These are phyloP conservation scores for Capsicum baccatum DNA, from an alignment of 257 asterid species.

Conservation along the genomic window DNA sequence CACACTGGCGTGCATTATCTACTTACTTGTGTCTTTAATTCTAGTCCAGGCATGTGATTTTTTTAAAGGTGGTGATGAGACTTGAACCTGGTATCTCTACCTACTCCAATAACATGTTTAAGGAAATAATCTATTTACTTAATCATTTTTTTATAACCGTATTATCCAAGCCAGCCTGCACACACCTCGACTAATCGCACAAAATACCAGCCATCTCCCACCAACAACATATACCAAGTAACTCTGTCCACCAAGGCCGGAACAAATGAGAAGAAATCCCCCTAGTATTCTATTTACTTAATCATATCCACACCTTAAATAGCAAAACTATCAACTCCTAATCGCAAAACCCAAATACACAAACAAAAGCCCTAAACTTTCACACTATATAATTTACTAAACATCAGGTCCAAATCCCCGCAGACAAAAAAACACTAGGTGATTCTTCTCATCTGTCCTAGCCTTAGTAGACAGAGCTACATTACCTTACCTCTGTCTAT, in stretches of 20 bases:
- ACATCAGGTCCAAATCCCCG: too few species aligned
- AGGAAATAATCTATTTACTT: neutral
- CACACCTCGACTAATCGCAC: too few species aligned
- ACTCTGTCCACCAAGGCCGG: too few species aligned
- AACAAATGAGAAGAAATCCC: too few species aligned
- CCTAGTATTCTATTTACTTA: neutral
- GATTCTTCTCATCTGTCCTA: too few species aligned
- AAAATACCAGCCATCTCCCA: too few species aligned
- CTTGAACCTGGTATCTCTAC: neutral
- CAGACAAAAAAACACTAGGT: too few species aligned
- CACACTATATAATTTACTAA: neutral
- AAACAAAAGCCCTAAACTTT: conserved; percentile 6
- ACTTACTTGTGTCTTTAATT: neutral
- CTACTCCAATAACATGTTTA: neutral
- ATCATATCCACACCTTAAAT: neutral
- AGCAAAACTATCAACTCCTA: neutral
- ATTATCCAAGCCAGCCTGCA: too few species aligned
- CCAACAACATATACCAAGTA: too few species aligned
- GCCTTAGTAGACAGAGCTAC: too few species aligned
- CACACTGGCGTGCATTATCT: neutral
- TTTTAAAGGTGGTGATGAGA: neutral
- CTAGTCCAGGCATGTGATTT: neutral
- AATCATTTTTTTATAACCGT: too few species aligned
- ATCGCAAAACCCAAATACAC: neutral
- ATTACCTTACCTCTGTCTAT: too few species aligned